Evolutionary conservation across 495 filamentous ascomycete genomes (phyloP).

Genomic region (Neurospora sp.): DNA sequence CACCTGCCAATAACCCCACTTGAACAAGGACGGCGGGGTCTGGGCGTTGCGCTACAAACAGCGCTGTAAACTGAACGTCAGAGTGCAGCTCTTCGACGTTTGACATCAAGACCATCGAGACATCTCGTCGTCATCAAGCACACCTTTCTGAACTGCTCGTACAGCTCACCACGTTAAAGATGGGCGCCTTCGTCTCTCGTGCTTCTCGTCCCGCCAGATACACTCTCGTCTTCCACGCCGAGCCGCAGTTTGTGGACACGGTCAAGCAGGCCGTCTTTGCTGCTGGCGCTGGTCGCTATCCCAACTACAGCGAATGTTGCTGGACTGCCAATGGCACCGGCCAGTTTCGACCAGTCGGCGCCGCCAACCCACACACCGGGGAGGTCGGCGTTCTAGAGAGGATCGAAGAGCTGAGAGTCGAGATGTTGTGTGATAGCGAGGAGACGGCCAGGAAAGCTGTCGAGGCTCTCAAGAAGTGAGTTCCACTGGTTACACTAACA

Average conservation of each 20-base stretch:
- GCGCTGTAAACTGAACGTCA: not conserved
- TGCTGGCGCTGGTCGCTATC: slow-evolving; percentile 52
- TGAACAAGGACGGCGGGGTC: not conserved
- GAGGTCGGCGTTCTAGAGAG: slow-evolving; percentile 38
- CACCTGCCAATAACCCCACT: not conserved
- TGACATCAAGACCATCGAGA: not conserved
- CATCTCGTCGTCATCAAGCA: not conserved
- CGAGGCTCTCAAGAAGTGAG: slow-evolving; percentile 51
- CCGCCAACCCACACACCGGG: slow-evolving; percentile 52
- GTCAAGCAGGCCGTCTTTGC: slow-evolving; percentile 54
- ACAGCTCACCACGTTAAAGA: not conserved
- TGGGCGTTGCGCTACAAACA: not conserved
- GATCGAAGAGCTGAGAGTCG: slow-evolving; percentile 41
- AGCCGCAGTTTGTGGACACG: slow-evolving; percentile 33
- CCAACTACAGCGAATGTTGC: slow-evolving; percentile 54
- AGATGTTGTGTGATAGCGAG: slow-evolving; percentile 41
- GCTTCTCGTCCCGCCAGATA: slow-evolving; percentile 8
- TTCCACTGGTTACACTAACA: not conserved
- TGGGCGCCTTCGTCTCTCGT: not conserved
- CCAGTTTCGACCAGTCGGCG: slow-evolving; percentile 41
- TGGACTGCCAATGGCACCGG: slow-evolving; percentile 46
- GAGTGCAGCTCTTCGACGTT: not conserved
- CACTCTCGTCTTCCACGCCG: slow-evolving; percentile 49
- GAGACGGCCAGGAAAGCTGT: slow-evolving; percentile 37
- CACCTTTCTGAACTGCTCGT: not conserved